Base-by-base conservation (phyloP, 129 eudicot genomes). In the Centrapalus pauciflorus region DNA sequence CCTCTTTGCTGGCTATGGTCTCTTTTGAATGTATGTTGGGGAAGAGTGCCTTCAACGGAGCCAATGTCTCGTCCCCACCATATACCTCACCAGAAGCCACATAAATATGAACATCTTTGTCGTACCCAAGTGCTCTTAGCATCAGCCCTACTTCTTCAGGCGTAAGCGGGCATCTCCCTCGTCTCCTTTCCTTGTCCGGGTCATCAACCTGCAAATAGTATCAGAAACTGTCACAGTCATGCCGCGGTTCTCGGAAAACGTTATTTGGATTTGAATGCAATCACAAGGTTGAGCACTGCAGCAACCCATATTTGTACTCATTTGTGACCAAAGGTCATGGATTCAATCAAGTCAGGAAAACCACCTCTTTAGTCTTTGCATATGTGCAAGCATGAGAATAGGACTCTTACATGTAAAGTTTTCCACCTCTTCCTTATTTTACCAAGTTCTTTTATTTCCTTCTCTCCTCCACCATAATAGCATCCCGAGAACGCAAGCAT, bases 401-500 rank as follows among this genome's bases (percentile, higher is more conserved):
- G 59, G 57, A 49, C 14, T 19, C 85, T 80, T 83, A 89, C 97
- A 72, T 89, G 90, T 73, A 89, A 79, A 4, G 95, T 89, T 77
- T 86, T 89, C 97, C 97, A 89, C 62, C 97, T 86, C 72, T 84
- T 84, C 12, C 95, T 80, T 46, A 89, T 83, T 75, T 86, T 86
- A 37, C 77, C 74, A 26, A 89, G 79, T 49, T 89, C 95, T 76
- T 26, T 72, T 64, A 76, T 89, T 79, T 89, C 97, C 79, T 84
- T 89, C 33, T 89, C 86, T 27, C 97, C 97, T 62, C 97, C 97
- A 21, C 97, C 97, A 54, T 85, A 89, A 67, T 89, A 86, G 70
- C 97, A 89, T 71, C 97, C 97, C 37, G 97, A 89, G 81, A 89
- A 89, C 63, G 97, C 97, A 76, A 89, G 97, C 97, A 89, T 89